Evolutionary conservation across 768 basidiomycete species (phyloP).

Genomic region (Agaricus sinodeliciosus): DNA sequence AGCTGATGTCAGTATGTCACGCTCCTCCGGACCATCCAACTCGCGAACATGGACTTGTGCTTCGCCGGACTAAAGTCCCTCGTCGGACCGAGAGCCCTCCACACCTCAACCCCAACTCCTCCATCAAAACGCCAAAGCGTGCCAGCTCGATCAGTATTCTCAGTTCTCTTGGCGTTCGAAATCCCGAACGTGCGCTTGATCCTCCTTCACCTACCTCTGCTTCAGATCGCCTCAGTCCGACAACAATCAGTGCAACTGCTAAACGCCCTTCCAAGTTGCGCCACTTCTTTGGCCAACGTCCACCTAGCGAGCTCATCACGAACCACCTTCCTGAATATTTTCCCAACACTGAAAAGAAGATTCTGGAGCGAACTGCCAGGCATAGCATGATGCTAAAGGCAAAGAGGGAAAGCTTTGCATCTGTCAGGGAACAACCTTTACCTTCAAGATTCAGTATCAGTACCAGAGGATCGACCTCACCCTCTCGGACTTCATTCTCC

Average conservation of each 20-base stretch:
- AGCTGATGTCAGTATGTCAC: conserved; percentile 79
- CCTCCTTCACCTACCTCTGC: conserved; percentile 46
- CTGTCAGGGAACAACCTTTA: conserved; percentile 35
- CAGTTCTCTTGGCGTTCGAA: conserved; percentile 85
- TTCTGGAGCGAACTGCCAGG: conserved; percentile 79
- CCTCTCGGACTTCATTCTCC: conserved; percentile 40
- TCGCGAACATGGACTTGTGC: conserved; percentile 71
- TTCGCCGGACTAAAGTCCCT: conserved; percentile 42
- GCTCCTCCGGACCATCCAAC: conserved; percentile 71
- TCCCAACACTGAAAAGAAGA: conserved; percentile 88
- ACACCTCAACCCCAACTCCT: conserved; percentile 29
- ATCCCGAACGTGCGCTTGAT: conserved; percentile 63
- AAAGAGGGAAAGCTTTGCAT: conserved; percentile 45
- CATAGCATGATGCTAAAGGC: conserved; percentile 73
- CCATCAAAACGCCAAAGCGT: conserved; percentile 65
- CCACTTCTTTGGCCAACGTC: conserved; percentile 97
- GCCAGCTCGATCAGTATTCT: conserved; percentile 94
- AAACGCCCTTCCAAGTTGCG: conserved; percentile 69
- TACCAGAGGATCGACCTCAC: conserved; percentile 48
- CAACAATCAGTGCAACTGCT: conserved; percentile 26
- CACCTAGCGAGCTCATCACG: conserved; percentile 95
- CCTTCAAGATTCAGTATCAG: conserved; percentile 60
- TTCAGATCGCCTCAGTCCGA: conserved; percentile 18
- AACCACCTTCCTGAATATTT: conserved; percentile 93
- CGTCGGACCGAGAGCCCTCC: conserved; percentile 35